Evolutionary conservation across 1,139 yeast species (phyloP).

Genomic region (Hemisphaericaspora subhashii): DNA sequence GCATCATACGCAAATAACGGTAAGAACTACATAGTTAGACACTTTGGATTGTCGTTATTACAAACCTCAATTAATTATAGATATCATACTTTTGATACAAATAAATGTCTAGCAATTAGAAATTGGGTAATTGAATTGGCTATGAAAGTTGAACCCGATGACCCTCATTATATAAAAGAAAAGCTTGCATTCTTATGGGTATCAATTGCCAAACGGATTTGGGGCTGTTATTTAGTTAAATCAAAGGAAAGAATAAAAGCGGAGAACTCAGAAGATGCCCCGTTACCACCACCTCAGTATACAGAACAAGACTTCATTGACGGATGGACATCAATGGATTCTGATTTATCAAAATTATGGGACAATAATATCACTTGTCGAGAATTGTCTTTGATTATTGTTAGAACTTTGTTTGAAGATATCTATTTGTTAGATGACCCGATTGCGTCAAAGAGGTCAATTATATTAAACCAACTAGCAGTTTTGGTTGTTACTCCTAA

Average conservation of each 20-base stretch:
- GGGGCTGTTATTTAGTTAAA: constrained; percentile 66
- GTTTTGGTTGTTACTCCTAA: constrained; percentile 80
- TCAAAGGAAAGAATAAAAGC: constrained; percentile 8
- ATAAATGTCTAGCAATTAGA: constrained; percentile 68
- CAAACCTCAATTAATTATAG: constrained; percentile 67
- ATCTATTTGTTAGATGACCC: constrained; percentile 91
- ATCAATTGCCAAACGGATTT: constrained; percentile 83
- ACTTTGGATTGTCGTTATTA: constrained; percentile 81
- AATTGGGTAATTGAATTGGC: constrained; percentile 85
- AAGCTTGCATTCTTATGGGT: constrained; percentile 92
- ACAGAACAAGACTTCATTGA: constrained; percentile 47
- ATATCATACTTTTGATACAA: constrained; percentile 56
- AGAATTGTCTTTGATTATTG: constrained; percentile 73
- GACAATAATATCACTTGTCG: constrained; percentile 58
- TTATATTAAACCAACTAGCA: constrained; percentile 78
- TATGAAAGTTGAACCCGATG: constrained; percentile 53
- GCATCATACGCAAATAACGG: constrained; percentile 64
- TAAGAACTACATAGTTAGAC: constrained; percentile 72
- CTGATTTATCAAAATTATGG: constrained; percentile 75
- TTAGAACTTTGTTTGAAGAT: constrained; percentile 89
- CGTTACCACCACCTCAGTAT: constrained; percentile 14
- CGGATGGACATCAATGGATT: constrained; percentile 93
- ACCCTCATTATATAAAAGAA: constrained; percentile 89
- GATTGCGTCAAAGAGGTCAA: constrained; percentile 76
- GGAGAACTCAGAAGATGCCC: constrained; percentile 1